Percentiles rank a stretch among this genome's conserved stretches.
phyloP scores from a whole-genome alignment of 768 basidiomycete species.

The Macrolepiota albuminosa region DNA sequence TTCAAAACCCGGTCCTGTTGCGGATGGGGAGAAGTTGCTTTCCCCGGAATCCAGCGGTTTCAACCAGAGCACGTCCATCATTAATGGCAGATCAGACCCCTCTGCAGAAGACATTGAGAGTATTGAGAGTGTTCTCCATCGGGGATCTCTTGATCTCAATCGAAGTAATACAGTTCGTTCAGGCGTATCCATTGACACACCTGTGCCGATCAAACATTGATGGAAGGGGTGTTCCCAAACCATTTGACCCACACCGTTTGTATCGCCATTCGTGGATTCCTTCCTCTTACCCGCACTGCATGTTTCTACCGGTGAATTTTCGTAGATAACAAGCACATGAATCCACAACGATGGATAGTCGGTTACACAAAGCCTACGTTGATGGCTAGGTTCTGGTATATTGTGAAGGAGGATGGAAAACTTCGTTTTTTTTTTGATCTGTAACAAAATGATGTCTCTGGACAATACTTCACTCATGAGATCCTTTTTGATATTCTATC shows the following conservation, averaged over 20 bases:
- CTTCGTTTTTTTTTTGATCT: neutral
- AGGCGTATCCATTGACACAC: constrained; percentile 3
- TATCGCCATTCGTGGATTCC: neutral
- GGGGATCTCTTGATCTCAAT: constrained; percentile 4
- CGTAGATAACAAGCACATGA: neutral
- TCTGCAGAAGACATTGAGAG: constrained; percentile 6
- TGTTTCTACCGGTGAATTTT: neutral
- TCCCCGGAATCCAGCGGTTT: constrained; percentile 2
- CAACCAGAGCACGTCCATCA: constrained; percentile 1
- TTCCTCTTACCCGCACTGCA: neutral
- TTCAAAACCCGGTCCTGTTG: constrained; percentile 14
- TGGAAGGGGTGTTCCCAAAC: neutral
- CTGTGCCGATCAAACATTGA: constrained; percentile 1
- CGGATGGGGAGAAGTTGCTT: constrained; percentile 11
- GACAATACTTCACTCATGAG: neutral
- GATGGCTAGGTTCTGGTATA: neutral
- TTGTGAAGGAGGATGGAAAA: too few species aligned
- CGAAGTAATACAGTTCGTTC: constrained; percentile 6
- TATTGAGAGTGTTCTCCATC: constrained; percentile 4
- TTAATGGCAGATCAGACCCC: neutral
- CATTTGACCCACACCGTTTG: neutral
- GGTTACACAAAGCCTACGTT: neutral
- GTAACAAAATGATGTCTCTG: neutral
- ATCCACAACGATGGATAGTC: neutral
- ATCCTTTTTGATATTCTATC: too few species aligned